A percentile compares a stretch with the other conserved stretches of the same genome.
phyloP scores from a whole-genome alignment of 2,329 filamentous ascomycete genomes.

The Ophiostoma perfectum region DNA sequence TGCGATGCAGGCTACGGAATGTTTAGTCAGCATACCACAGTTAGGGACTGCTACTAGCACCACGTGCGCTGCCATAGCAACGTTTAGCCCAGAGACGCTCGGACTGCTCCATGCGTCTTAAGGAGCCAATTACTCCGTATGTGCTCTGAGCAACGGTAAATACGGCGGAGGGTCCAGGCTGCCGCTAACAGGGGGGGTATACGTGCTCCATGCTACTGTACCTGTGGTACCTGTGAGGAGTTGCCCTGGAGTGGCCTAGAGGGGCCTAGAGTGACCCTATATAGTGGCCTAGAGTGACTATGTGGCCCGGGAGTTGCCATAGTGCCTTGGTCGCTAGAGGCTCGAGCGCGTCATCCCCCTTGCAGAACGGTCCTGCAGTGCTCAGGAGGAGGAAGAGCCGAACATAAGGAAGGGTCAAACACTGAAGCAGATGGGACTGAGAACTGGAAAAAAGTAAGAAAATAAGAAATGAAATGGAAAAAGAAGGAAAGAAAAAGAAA shows the following conservation, averaged over 20 bases:
- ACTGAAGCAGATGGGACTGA: background rate
- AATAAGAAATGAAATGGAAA: slow-evolving; percentile 10
- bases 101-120: too few species aligned
- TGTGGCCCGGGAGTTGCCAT: too few species aligned
- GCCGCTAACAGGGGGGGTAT: slow-evolving; percentile 8
- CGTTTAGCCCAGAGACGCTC: background rate
- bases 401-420: background rate
- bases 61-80: slow-evolving; percentile 26
- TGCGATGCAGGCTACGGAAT: too few species aligned
- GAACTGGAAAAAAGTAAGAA: background rate
- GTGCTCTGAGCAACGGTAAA: background rate
- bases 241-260: background rate
- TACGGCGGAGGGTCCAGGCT: background rate
- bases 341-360: slow-evolving; percentile 24
- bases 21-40: background rate
- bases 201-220: slow-evolving; percentile 13
- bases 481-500: background rate
- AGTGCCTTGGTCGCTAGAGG: slow-evolving; percentile 13
- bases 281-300: background rate
- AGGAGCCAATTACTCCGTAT: too few species aligned
- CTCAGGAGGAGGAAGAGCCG: slow-evolving; percentile 15
- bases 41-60: slow-evolving; percentile 10
- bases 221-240: background rate
- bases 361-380: slow-evolving; percentile 16
- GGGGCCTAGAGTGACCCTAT: background rate